Base-by-base conservation (phyloP, 2,329 filamentous ascomycete species). In the Penicillium frequentans region DNA sequence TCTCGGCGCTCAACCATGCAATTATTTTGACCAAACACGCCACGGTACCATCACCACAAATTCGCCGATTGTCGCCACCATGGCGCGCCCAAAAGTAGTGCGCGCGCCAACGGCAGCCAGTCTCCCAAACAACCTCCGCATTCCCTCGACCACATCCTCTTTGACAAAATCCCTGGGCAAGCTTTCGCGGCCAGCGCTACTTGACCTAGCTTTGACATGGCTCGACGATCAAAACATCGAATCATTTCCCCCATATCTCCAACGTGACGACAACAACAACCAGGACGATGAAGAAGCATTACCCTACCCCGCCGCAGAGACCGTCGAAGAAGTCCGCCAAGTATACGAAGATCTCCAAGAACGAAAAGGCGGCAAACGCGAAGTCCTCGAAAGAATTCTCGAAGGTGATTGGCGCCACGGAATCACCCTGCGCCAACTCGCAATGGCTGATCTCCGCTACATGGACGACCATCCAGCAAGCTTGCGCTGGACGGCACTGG, bases 171-270 rank as follows among this genome's bases (percentile, higher is more conserved):
- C 84, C 42, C 81, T 96, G 49, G 82, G 80, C 58, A 87, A 87
- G 54, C 82, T 96, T 19, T 89, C 90, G 1, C 86, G 91, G 50
- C 78, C 86, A 47, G 86, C 89, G 0, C 82, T 96, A 23, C 76
- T 95, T 26, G 84, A 86, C 0, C 82, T 96, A 9, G 89, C 84
- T 0, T 81, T 92, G 23, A 83, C 89, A 76, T 96, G 91, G 91
- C 85, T 96, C 3, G 84, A 88, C 56, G 84, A 88, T 49, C 79
- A 81, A 61, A 87, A 89, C 61, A 78, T 86, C 42, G 74, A 81
- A 5, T 77, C 83, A 19, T 87, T 84, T 44, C 78, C 79, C 1
- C 89, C 89, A 0, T 86, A 82, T 68, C 82, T 89, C 46, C 79
- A 69, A 60, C 72, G 39, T 67, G 76, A 81, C n/a, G 78, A 83